Conservation (phyloP, 441 rosid species). For the Erysimum pusillum region DNA sequence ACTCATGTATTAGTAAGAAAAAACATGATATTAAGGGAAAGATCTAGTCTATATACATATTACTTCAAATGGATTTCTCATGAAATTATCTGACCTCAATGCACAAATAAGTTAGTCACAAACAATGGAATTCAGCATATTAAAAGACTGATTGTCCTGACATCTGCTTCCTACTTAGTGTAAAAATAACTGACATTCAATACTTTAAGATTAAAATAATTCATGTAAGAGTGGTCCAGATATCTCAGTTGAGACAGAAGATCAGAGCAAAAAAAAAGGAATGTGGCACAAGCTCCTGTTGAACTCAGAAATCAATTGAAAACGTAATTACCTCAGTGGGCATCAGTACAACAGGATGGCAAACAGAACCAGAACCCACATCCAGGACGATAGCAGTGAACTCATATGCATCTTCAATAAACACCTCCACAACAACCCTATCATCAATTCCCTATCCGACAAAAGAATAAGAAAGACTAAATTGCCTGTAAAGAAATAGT, state of each 20-base stretch:
- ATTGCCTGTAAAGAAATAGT: conserved; percentile 21
- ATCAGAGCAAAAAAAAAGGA: neutral
- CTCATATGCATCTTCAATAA: conserved; percentile 87
- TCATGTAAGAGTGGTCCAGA: conserved; percentile 22
- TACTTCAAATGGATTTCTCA: conserved; percentile 2
- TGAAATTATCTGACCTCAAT: neutral
- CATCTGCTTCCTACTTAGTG: conserved; percentile 11
- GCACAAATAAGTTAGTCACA: neutral
- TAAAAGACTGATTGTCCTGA: neutral
- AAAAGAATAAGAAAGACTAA: conserved; percentile 32
- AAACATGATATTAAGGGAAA: conserved; percentile 23
- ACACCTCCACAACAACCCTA: conserved; percentile 77
- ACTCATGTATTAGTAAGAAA: conserved; percentile 34
- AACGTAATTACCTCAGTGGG: conserved; percentile 83
- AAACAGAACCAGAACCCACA: conserved; percentile 81
- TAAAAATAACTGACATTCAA: conserved; percentile 8
- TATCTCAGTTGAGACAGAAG: conserved; percentile 17
- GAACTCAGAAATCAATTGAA: conserved; percentile 34
- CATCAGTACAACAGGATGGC: conserved; percentile 81
- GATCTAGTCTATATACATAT: conserved; percentile 9
- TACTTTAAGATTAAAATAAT: conserved; percentile 3
- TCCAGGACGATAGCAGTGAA: conserved; percentile 95
- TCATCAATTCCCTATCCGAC: conserved; percentile 81
- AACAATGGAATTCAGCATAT: neutral
- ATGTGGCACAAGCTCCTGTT: conserved; percentile 13